These are phyloP conservation scores for Forsythia suspensa DNA, from an alignment of 257 asterid genomes.

Conservation along the genomic window DNA sequence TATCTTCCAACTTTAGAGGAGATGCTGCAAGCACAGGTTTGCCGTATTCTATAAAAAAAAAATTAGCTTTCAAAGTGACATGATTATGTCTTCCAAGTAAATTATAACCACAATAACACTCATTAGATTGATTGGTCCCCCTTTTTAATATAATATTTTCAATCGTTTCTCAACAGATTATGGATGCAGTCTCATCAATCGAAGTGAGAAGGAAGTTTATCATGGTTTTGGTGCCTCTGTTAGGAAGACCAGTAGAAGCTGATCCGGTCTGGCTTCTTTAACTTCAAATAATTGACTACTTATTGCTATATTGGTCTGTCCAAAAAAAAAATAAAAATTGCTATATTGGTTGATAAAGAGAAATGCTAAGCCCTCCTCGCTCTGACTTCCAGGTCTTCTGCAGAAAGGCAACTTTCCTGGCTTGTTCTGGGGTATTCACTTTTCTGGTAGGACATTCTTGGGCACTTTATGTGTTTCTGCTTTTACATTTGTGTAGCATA, in stretches of 20 bases:
- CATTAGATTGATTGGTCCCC: constrained; percentile 3
- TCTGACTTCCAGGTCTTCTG: constrained; percentile 68
- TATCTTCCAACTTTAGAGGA: constrained; percentile 84
- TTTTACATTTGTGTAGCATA: not conserved
- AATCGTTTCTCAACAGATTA: constrained; percentile 48
- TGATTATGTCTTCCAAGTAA: not conserved
- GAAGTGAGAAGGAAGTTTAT: constrained; percentile 79
- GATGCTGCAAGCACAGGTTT: constrained; percentile 75
- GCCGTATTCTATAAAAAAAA: constrained; percentile 14
- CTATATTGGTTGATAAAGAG: constrained; percentile 10
- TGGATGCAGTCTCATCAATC: constrained; percentile 69
- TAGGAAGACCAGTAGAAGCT: constrained; percentile 90
- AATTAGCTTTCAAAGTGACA: constrained; percentile 9
- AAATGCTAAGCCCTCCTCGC: constrained; percentile 20
- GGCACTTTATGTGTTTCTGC: not conserved
- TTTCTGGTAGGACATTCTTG: constrained; percentile 62
- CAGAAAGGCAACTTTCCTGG: constrained; percentile 76
- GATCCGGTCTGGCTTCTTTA: constrained; percentile 64
- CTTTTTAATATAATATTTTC: not conserved
- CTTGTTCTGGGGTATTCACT: constrained; percentile 69
- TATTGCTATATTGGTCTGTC: constrained; percentile 1
- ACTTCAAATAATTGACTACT: constrained; percentile 14
- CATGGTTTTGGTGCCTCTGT: constrained; percentile 57
- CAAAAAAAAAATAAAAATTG: not conserved
- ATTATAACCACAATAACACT: constrained; percentile 5